phyloP scores from a whole-genome alignment of 495 filamentous ascomycete species.

The Penicillium cataractarum region DNA sequence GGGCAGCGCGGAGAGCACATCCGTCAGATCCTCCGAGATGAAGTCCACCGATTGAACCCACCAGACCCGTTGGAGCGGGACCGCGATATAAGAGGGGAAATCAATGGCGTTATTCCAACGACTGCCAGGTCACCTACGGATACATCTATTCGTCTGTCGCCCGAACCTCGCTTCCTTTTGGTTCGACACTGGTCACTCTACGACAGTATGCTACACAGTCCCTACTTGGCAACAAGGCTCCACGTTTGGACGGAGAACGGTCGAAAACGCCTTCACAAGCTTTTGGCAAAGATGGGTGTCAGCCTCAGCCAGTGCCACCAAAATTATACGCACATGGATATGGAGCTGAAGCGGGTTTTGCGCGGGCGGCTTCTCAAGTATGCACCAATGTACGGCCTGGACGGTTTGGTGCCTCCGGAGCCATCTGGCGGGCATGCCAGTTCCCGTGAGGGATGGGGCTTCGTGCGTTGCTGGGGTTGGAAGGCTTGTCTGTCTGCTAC shows the following conservation, averaged over 20 bases:
- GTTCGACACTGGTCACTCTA: conserved; percentile 97
- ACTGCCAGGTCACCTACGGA: conserved; percentile 88
- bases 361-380: conserved; percentile 87
- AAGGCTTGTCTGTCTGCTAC: conserved; percentile 89
- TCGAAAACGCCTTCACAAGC: conserved; percentile 87
- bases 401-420: conserved; percentile 81
- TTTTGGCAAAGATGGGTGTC: conserved; percentile 97
- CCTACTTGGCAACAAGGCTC: conserved; percentile 88
- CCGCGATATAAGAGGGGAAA: conserved; percentile 58
- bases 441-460: conserved; percentile 87
- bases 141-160: conserved; percentile 87
- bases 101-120: conserved; percentile 79
- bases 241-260: conserved; percentile 94
- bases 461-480: conserved; percentile 97
- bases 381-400: conserved; percentile 85
- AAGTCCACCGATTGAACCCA: conserved; percentile 92
- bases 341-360: conserved; percentile 88
- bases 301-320: conserved; percentile 91
- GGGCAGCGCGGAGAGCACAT: conserved; percentile 82
- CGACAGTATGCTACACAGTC: conserved; percentile 97
- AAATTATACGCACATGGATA: conserved; percentile 97
- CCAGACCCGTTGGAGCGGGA: conserved; percentile 64
- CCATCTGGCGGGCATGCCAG: conserved; percentile 48
- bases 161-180: conserved; percentile 91
- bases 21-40: conserved; percentile 83